Evolutionary conservation across 208 protist genomes (phyloP), one percentile per base, ranked within the genome.

Genomic region (Hexamita inflata): DNA sequence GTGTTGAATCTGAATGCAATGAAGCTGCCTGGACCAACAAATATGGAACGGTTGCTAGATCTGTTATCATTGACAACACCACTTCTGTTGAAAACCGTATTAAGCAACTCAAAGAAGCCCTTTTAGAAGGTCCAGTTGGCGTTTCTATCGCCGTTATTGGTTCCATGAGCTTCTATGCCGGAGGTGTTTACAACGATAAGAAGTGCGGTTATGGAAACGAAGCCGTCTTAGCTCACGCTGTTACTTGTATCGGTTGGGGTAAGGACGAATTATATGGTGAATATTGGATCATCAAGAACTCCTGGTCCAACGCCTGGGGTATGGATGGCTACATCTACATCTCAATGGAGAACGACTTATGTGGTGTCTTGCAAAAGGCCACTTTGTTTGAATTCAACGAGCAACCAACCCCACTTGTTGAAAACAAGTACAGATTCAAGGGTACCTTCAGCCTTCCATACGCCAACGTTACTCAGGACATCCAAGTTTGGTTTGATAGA

Each of bases 321-420:
- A 49, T 70, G n/a, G 64, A 70, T 45, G 64, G 64, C 11, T 70
- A 70, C n/a, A 70, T 70, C 15, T 75, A 59, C 68, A 4, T 75
- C 11, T 59, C 41, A 4, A 75, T 38, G 15, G 13, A 40, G 15
- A 30, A 60, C 9, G 35, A 75, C 32, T n/a, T 65, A 7, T 75
- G 70, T 64, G 70, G 70, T 15, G 64, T 70, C n/a, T 45, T 70
- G 24, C n/a, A n/a, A n/a, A n/a, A n/a, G n/a, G n/a, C n/a, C n/a
- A n/a, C n/a, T n/a, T n/a, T n/a, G n/a, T n/a, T n/a, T n/a, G n/a
- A n/a, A n/a, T n/a, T n/a, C n/a, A n/a, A n/a, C n/a, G n/a, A n/a
- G n/a, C n/a, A n/a, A n/a, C n/a, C n/a, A n/a, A n/a, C n/a, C n/a
- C n/a, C n/a, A n/a, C n/a, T n/a, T n/a, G n/a, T n/a, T n/a, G n/a